Evolutionary conservation across 2,329 filamentous ascomycete genomes (phyloP).

Genomic region (Orbilia blumenaviensis): DNA sequence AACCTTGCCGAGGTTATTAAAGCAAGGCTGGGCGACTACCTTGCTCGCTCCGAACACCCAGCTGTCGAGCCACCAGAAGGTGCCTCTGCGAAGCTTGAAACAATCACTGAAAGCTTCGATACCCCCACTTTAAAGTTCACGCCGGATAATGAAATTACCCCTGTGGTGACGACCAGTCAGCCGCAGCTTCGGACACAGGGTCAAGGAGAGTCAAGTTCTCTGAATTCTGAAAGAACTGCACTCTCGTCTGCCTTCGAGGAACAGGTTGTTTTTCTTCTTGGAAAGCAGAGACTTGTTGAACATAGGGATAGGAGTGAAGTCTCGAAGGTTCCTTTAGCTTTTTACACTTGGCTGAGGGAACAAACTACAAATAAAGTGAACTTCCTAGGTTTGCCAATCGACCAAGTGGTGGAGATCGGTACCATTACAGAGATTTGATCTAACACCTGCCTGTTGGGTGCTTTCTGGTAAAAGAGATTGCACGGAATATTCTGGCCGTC

Average conservation of each 20-base stretch:
- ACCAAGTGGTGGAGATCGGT: conserved; percentile 73
- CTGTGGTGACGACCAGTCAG: conserved; percentile 4
- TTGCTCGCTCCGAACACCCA: conserved; percentile 6
- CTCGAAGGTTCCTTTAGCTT: conserved; percentile 8
- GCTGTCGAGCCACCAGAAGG: neutral
- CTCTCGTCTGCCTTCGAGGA: conserved; percentile 47
- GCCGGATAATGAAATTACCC: conserved; percentile 14
- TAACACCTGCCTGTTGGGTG: too few species aligned
- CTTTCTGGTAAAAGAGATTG: too few species aligned
- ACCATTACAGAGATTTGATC: conserved; percentile 74
- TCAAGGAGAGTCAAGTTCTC: conserved; percentile 9
- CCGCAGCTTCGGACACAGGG: too few species aligned
- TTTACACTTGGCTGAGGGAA: conserved; percentile 44
- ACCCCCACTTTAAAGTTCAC: neutral
- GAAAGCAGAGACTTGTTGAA: conserved; percentile 41
- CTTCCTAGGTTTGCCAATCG: conserved; percentile 64
- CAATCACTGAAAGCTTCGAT: neutral
- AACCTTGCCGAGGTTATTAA: conserved; percentile 66
- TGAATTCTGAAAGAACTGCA: conserved; percentile 19
- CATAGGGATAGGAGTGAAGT: conserved; percentile 19
- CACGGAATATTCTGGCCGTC: too few species aligned
- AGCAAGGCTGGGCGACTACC: conserved; percentile 22
- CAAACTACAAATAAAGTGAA: conserved; percentile 50
- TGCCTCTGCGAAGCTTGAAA: conserved; percentile 34
- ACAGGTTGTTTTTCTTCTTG: conserved; percentile 46